A percentile compares a stretch with the other conserved stretches of the same genome.
phyloP scores from a whole-genome alignment of 164 flowering plant species.

The Stephania japonica region DNA sequence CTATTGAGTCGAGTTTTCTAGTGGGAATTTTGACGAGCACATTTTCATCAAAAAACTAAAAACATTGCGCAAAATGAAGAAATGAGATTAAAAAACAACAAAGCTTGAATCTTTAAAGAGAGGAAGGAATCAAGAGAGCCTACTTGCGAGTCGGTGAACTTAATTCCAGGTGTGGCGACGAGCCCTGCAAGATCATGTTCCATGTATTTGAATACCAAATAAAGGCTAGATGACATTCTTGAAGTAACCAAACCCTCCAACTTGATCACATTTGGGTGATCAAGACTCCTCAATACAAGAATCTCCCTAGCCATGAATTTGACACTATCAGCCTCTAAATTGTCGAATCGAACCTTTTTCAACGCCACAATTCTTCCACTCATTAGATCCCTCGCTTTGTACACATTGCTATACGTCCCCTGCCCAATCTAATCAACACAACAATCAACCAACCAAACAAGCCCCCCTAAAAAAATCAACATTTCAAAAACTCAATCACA shows the following conservation, averaged over 20 bases:
- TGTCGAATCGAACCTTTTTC: conserved; percentile 79
- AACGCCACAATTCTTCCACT: conserved; percentile 71
- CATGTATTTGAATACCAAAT: conserved; percentile 70
- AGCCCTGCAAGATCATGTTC: conserved; percentile 83
- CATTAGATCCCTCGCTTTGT: conserved; percentile 60
- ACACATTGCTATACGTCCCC: conserved; percentile 85
- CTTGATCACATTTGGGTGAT: conserved; percentile 72
- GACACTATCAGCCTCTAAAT: conserved; percentile 69
- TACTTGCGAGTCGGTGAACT: conserved; percentile 70
- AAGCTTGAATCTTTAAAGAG: not conserved
- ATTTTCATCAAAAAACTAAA: not conserved
- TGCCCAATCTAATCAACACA: conserved; percentile 56
- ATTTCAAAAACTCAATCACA: not conserved
- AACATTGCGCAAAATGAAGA: not conserved
- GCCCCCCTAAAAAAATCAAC: not conserved
- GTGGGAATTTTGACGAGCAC: no score
- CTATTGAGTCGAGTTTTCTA: no score
- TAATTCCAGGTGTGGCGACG: conserved; percentile 46
- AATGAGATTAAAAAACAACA: not conserved
- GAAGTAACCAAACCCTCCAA: conserved; percentile 73
- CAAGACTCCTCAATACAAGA: conserved; percentile 42
- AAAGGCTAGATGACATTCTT: conserved; percentile 70
- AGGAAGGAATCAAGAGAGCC: not conserved
- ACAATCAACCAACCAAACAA: not conserved
- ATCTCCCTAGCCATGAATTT: conserved; percentile 80